phyloP scores from a whole-genome alignment of 805 yeast genomes.

The Metschnikowia dekortorum region DNA sequence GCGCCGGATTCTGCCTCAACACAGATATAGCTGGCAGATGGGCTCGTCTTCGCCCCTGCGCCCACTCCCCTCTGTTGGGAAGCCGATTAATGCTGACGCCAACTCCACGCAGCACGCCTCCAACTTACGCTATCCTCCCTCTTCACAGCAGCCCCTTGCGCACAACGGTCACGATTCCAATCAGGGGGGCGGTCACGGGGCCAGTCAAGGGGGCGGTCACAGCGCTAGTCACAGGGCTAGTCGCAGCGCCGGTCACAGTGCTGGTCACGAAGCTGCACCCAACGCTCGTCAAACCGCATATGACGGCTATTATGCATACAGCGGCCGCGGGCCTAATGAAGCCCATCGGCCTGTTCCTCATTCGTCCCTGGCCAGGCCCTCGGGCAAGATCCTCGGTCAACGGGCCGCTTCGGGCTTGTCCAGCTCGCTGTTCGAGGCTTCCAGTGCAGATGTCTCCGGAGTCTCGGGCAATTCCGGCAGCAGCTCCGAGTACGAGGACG shows the following conservation, averaged over 20 bases:
- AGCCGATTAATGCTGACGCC: too few species aligned
- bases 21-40: constrained; percentile 7
- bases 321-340: neutral
- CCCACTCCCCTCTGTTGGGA: neutral
- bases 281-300: too few species aligned
- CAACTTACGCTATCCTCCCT: too few species aligned
- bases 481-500: constrained; percentile 4
- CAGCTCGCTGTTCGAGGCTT: constrained; percentile 1
- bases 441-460: constrained; percentile 3
- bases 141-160: too few species aligned
- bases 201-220: too few species aligned
- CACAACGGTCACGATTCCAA: too few species aligned
- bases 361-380: neutral
- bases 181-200: too few species aligned
- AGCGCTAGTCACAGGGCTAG: too few species aligned
- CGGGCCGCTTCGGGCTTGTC: neutral
- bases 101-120: too few species aligned
- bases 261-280: too few species aligned
- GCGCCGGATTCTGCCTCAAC: neutral
- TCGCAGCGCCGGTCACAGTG: too few species aligned
- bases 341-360: neutral
- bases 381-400: neutral
- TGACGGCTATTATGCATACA: neutral
- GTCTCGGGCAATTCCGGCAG: constrained; percentile 3
- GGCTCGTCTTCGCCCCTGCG: neutral